Base-by-base conservation (phyloP, 2,329 filamentous ascomycete genomes). In the Gremmenia infestans region DNA sequence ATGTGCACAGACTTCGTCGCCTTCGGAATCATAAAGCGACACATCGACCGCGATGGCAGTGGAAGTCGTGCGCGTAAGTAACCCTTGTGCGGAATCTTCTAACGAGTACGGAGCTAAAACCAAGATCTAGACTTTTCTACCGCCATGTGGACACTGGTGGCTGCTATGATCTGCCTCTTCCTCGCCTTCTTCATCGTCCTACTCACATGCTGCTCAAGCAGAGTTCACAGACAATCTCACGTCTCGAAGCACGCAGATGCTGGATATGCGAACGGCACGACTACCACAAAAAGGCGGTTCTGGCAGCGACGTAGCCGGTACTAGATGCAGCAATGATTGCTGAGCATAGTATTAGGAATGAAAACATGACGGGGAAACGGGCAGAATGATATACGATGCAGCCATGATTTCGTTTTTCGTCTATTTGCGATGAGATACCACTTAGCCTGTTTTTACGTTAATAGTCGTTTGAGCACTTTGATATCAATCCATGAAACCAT, bases 71-170 rank as follows among this genome's bases (percentile, higher is more conserved):
- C 83, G 22, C 65, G 39, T 19, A 32, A 32, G 28, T 9, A 36
- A 53, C n/a, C 50, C 54, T 42, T 37, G 32, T 39, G 2, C 11
- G 2, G 28, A 32, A 32, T 11, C 28, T 32, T 32, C 9, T 32
- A 8, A 32, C 9, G 28, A 32, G 28, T 8, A 32, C 2, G 7
- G 8, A 11, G 4, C 9, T 32, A 3, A 32, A 2, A 32, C 28
- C 28, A 32, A 32, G 28, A 32, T 32, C 28, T 12, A 32, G 28
- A 68, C 43, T 88, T 77, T 70, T 76, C 78, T 35, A 65, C 74
- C 3, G 83, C 74, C 15, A 77, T 84, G 43, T 88, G 83, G 83
- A 80, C 81, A 9, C 70, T 81, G 1, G 73, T 87, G 14, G 82
- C 72, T 7, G 77, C 79, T 2, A 81, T 80, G 59, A 72, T 85